Conservation (phyloP, 768 basidiomycete genomes). For the Phylloporus scabripes region DNA sequence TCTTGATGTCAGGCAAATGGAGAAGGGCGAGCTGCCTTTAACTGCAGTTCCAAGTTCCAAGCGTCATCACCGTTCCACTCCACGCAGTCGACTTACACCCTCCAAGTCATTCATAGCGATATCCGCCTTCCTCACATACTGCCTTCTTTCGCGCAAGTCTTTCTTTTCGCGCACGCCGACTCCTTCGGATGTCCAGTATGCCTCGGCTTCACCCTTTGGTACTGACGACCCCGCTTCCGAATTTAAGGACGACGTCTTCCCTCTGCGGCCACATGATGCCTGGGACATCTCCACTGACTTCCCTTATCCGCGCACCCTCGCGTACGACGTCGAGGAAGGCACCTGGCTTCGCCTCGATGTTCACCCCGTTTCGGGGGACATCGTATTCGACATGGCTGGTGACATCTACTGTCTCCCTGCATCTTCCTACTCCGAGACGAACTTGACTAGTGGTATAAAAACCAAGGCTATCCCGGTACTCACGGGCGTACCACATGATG, state of each 20-base stretch:
- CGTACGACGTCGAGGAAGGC: conserved; percentile 66
- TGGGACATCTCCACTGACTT: conserved; percentile 80
- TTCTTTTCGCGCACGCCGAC: neutral
- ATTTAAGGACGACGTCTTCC: conserved; percentile 55
- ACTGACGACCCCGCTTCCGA: conserved; percentile 35
- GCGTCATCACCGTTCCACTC: neutral
- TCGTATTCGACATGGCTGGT: conserved; percentile 71
- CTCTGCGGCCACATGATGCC: conserved; percentile 45
- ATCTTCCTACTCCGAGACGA: conserved; percentile 30
- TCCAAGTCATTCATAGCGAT: conserved; percentile 8
- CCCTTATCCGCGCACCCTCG: conserved; percentile 57
- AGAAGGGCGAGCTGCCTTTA: conserved; percentile 19
- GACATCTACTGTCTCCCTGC: conserved; percentile 68
- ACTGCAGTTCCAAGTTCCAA: neutral
- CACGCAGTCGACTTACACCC: conserved; percentile 1
- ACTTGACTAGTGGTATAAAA: conserved; percentile 17
- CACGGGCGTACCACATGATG: conserved; percentile 61
- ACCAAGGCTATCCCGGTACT: conserved; percentile 53
- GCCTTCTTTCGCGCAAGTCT: conserved; percentile 14
- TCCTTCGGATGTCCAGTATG: neutral
- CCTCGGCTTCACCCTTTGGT: conserved; percentile 5
- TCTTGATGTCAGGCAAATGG: conserved; percentile 8
- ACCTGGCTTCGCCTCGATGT: conserved; percentile 76
- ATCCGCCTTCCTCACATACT: conserved; percentile 16
- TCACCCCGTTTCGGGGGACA: conserved; percentile 61